Evolutionary conservation across 2,329 filamentous ascomycete species (phyloP).

Genomic region (Stagonosporopsis rhizophila): DNA sequence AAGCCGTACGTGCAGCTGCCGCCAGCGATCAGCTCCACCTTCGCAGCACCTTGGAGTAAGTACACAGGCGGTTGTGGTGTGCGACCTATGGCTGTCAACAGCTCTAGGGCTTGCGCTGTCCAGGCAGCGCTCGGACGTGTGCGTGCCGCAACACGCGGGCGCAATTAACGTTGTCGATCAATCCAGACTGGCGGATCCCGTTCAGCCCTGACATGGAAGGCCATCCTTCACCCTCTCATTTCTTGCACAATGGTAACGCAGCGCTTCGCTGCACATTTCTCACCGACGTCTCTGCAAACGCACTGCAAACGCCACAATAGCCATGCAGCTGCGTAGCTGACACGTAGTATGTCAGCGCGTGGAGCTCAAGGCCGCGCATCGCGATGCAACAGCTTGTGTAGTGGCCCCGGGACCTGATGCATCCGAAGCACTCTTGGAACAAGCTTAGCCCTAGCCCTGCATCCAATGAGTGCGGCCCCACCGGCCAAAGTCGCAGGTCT

Average conservation of each 20-base stretch:
- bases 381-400: slow-evolving; percentile 35
- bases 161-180: slow-evolving; percentile 21
- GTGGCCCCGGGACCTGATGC: slow-evolving; percentile 44
- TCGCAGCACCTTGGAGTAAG: neutral
- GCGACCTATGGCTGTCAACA: neutral
- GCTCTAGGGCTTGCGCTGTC: neutral
- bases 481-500: slow-evolving; percentile 9
- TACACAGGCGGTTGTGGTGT: neutral
- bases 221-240: slow-evolving; percentile 20
- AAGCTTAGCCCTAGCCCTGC: slow-evolving; percentile 39
- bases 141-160: slow-evolving; percentile 12
- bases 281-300: slow-evolving; percentile 1
- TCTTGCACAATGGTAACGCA: neutral
- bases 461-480: slow-evolving; percentile 28
- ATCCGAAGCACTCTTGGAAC: slow-evolving; percentile 43
- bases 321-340: slow-evolving; percentile 11
- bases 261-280: slow-evolving; percentile 3
- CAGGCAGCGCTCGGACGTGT: slow-evolving; percentile 3
- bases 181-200: slow-evolving; percentile 15
- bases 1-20: neutral
- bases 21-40: neutral
- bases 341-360: slow-evolving; percentile 12
- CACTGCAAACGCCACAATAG: neutral
- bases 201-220: slow-evolving; percentile 8
- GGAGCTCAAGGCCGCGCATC: neutral